phyloP scores from a whole-genome alignment of 2,329 filamentous ascomycete genomes.

The Pseudocercospora fijiensis region DNA sequence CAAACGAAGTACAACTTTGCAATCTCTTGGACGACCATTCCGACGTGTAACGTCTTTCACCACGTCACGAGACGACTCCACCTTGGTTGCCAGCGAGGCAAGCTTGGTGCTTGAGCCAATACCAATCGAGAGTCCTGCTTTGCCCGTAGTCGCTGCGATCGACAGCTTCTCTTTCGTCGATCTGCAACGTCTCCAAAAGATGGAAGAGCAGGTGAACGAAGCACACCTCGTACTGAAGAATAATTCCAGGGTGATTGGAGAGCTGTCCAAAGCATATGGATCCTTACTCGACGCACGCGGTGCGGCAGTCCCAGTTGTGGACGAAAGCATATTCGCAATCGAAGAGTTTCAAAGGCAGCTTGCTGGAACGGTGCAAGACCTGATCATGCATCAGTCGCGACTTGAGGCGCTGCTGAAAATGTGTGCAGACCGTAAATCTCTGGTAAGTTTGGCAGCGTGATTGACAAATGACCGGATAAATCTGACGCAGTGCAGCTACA shows the following conservation, averaged over 20 bases:
- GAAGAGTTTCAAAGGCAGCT: neutral
- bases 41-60: neutral
- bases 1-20: neutral
- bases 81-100: neutral
- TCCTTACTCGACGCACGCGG: neutral
- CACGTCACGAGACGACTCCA: neutral
- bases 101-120: neutral
- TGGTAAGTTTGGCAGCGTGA: constrained; percentile 15
- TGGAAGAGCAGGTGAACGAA: constrained; percentile 44
- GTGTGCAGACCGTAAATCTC: constrained; percentile 9
- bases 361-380: neutral
- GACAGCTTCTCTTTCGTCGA: constrained; percentile 35
- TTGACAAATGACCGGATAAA: neutral
- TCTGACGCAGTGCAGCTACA: constrained; percentile 2
- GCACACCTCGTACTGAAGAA: constrained; percentile 34
- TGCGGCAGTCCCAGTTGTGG: neutral
- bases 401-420: constrained; percentile 10
- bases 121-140: neutral
- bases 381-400: constrained; percentile 13
- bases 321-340: neutral
- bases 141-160: neutral
- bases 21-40: neutral
- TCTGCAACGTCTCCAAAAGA: constrained; percentile 38
- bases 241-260: constrained; percentile 37
- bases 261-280: neutral